phyloP scores from a whole-genome alignment of 2,329 filamentous ascomycete genomes.

The Fusarium guadeloupense region DNA sequence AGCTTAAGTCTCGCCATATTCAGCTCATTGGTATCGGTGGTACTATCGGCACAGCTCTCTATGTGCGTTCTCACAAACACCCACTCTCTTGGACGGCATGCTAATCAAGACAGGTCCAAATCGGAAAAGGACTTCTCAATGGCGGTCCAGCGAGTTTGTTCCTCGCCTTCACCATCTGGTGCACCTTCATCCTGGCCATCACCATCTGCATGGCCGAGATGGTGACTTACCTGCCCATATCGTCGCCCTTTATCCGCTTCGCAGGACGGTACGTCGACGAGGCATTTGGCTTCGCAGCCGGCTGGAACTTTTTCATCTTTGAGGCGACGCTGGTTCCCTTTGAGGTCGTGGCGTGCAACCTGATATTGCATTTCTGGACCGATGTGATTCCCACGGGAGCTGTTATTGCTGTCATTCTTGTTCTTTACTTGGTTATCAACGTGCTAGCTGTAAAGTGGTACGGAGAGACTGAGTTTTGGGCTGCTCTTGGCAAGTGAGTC shows the following conservation, averaged over 20 bases:
- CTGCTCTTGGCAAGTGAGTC: slow-evolving; percentile 69
- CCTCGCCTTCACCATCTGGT: slow-evolving; percentile 69
- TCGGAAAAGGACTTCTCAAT: slow-evolving; percentile 65
- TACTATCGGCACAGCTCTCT: slow-evolving; percentile 70
- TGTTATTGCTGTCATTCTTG: slow-evolving; percentile 65
- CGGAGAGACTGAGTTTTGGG: slow-evolving; percentile 80
- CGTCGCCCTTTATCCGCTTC: slow-evolving; percentile 81
- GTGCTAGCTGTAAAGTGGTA: slow-evolving; percentile 78
- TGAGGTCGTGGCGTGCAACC: slow-evolving; percentile 71
- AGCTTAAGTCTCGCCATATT: slow-evolving; percentile 65
- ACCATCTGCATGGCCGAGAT: slow-evolving; percentile 75
- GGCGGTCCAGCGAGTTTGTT: slow-evolving; percentile 69
- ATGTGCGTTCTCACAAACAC: slow-evolving; percentile 49
- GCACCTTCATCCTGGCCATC: slow-evolving; percentile 67
- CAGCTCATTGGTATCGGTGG: slow-evolving; percentile 71
- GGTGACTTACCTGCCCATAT: slow-evolving; percentile 80
- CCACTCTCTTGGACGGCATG: too few species aligned
- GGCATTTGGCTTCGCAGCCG: slow-evolving; percentile 76
- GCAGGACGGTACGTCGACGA: slow-evolving; percentile 80
- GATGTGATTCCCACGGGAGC: slow-evolving; percentile 66
- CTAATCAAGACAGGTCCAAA: slow-evolving; percentile 54
- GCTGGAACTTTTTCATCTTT: slow-evolving; percentile 79
- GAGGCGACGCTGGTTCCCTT: slow-evolving; percentile 74
- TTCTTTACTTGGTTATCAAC: slow-evolving; percentile 67
- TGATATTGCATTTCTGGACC: slow-evolving; percentile 72